phyloP scores from a whole-genome alignment of 306 rosid genomes.

The peach (Prunus persica) region DNA sequence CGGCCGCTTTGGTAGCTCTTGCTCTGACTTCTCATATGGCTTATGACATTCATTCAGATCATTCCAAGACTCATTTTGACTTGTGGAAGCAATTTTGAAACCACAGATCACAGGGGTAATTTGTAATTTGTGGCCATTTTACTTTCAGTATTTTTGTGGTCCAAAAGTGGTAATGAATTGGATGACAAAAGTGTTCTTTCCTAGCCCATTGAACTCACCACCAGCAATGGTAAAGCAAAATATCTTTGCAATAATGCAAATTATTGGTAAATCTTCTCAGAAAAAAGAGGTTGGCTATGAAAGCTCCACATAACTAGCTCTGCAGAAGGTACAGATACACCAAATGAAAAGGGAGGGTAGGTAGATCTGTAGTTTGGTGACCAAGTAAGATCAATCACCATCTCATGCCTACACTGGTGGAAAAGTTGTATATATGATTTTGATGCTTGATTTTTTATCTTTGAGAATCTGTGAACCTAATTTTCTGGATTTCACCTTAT shows the following conservation, averaged over 20 bases:
- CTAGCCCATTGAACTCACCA: neutral
- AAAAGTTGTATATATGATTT: neutral
- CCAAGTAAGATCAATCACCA: conserved; percentile 15
- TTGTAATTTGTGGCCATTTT: neutral
- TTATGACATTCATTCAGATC: too few relatives aligned
- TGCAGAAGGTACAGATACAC: neutral
- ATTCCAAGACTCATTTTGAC: neutral
- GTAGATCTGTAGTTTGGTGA: neutral
- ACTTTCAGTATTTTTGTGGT: conserved; percentile 5
- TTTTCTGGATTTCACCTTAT: neutral
- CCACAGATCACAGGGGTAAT: too few relatives aligned
- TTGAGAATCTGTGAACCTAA: neutral
- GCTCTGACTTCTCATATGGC: too few relatives aligned
- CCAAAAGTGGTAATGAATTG: neutral
- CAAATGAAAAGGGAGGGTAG: neutral
- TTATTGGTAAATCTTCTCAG: neutral
- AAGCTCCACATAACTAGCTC: conserved; percentile 9
- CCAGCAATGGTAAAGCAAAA: neutral
- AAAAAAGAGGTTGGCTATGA: neutral
- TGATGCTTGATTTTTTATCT: neutral
- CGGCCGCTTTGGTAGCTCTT: neutral
- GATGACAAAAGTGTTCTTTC: neutral
- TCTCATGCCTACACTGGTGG: neutral
- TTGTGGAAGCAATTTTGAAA: neutral
- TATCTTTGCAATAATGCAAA: conserved; percentile 3